A percentile compares a stretch with the other conserved stretches of the same genome.
Conservation (phyloP, 2,329 filamentous ascomycete genomes). For the Aschersonia sp. region DNA sequence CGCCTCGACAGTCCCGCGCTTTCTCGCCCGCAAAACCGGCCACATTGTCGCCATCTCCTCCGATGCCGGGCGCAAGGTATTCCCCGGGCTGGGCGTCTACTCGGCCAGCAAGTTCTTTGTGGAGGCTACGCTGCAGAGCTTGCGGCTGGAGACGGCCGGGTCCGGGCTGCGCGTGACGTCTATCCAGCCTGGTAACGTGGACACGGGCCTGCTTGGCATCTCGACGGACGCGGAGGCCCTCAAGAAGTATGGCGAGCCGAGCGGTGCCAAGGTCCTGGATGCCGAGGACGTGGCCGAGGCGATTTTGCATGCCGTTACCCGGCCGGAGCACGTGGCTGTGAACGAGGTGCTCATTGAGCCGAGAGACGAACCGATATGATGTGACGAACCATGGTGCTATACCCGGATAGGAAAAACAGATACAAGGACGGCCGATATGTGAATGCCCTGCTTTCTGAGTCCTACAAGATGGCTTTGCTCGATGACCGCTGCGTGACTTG, state of each 20-base stretch:
- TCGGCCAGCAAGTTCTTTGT: conserved; percentile 77
- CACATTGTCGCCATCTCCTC: conserved; percentile 74
- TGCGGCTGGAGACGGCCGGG: conserved; percentile 64
- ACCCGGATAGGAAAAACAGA: too few relatives aligned
- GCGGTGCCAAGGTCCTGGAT: conserved; percentile 61
- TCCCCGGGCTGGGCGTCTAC: conserved; percentile 70
- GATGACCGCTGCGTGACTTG: too few relatives aligned
- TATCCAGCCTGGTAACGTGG: conserved; percentile 65
- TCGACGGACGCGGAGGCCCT: conserved; percentile 63
- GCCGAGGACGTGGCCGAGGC: conserved; percentile 57
- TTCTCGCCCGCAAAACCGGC: conserved; percentile 54
- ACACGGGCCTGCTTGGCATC: conserved; percentile 59
- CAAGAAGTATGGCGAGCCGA: conserved; percentile 64
- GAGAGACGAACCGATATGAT: conserved; percentile 52
- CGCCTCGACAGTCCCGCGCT: conserved; percentile 51
- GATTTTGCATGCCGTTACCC: conserved; percentile 60
- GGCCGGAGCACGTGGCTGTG: conserved; percentile 62
- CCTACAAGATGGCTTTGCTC: not conserved
- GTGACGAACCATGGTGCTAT: not conserved
- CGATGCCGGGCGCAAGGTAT: conserved; percentile 68
- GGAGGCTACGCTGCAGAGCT: conserved; percentile 61
- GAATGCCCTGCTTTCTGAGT: not conserved
- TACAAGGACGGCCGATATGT: too few relatives aligned
- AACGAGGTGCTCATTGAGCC: conserved; percentile 73
- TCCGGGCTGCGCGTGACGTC: conserved; percentile 58